Conservation (phyloP, 2,329 filamentous ascomycete species). For the Pseudocercospora fijiensis region DNA sequence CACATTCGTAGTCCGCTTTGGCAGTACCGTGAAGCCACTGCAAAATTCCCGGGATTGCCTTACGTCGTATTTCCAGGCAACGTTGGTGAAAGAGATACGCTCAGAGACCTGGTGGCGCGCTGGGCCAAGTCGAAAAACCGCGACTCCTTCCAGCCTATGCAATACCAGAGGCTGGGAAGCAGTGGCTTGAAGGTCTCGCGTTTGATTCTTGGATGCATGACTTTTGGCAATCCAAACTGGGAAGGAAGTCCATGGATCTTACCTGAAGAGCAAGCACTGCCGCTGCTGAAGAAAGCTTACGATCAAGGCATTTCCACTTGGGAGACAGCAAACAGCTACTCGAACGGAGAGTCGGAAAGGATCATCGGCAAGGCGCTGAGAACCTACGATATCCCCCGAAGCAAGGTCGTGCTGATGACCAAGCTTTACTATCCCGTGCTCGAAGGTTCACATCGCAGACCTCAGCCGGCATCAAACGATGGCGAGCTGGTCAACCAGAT, state of each 20-base stretch:
- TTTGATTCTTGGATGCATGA: slow-evolving; percentile 33
- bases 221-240: slow-evolving; percentile 29
- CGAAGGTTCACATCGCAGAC: slow-evolving; percentile 11
- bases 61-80: slow-evolving; percentile 62
- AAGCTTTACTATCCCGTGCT: slow-evolving; percentile 28
- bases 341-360: slow-evolving; percentile 34
- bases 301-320: slow-evolving; percentile 48
- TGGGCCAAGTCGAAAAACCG: slow-evolving; percentile 31
- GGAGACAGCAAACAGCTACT: slow-evolving; percentile 41
- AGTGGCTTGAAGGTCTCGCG: slow-evolving; percentile 46
- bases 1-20: slow-evolving; percentile 59
- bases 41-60: slow-evolving; percentile 52
- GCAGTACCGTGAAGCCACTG: slow-evolving; percentile 55
- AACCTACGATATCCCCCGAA: slow-evolving; percentile 34
- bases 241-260: slow-evolving; percentile 34
- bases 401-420: slow-evolving; percentile 35
- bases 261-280: slow-evolving; percentile 41
- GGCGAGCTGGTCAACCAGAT: slow-evolving; percentile 45
- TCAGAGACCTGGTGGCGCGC: slow-evolving; percentile 49
- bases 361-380: slow-evolving; percentile 36
- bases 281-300: slow-evolving; percentile 44
- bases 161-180: slow-evolving; percentile 36
- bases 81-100: slow-evolving; percentile 52
- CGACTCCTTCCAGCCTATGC: slow-evolving; percentile 7
- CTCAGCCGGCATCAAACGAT: slow-evolving; percentile 18